Base-by-base conservation (phyloP, 2,329 filamentous ascomycete genomes). In the Phoma sp. region DNA sequence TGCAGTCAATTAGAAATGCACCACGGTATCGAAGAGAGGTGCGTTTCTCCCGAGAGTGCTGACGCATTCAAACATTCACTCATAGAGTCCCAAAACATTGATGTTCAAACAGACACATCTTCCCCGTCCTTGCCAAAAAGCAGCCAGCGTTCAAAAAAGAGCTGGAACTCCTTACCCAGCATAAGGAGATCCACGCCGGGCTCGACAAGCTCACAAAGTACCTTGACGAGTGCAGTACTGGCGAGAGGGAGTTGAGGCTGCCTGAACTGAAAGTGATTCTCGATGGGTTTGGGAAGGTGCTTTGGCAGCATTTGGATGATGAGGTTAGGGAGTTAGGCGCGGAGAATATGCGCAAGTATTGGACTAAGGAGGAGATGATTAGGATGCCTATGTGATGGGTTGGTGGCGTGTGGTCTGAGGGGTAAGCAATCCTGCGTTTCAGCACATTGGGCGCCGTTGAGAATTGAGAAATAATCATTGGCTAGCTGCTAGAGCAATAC, bases 271-370 rank as follows among this genome's bases (percentile, higher is more conserved):
- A 87, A 77, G 79, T 74, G 32, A 82, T 90, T 67, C 87, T 96
- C 86, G 90, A 96, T 74, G 75, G 74, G 4, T 96, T 93, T 85
- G 90, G 90, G 10, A 80, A 81, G 9, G 90, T 96, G 60, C 74
- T 96, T 43, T 94, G 91, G 90, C 80, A 78, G 68, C 92, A 96
- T 81, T 77, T 96, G 57, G 90, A 95, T 67, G 88, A 93, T 65
- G 92, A 96, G 81, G 92, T 96, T 7, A 79, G 81, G 74, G 84
- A 89, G 62, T 75, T 96, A 29, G 85, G 88, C 2, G 92, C 92
- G 39, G 90, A 95, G 74, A 96, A 94, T 72, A 96, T 96, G 92
- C 82, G 91, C 64, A 85, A 81, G 74, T 92, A 90, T 74, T 96
- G 91, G 90, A 89, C 81, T 0, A 64, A 86, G 57, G 85, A 90